Evolutionary conservation across 2,329 filamentous ascomycete genomes (phyloP).

Genomic region (Colletotrichum sp.): DNA sequence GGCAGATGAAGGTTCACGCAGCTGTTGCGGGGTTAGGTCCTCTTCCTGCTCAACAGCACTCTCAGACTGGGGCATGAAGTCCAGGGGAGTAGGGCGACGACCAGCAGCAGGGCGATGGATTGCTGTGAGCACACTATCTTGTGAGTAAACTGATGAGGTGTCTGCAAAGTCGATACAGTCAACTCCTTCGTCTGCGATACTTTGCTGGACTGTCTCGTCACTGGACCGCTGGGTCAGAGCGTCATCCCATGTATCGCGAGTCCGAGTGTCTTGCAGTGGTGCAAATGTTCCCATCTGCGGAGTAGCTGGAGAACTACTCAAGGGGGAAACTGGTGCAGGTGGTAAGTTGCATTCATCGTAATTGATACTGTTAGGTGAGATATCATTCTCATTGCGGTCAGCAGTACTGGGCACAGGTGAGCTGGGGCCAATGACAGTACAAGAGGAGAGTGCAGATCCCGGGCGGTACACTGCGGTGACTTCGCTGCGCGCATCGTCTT

Average conservation of each 20-base stretch:
- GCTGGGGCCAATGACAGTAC: neutral
- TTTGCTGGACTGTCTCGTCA: neutral
- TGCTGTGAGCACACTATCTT: slow-evolving; percentile 23
- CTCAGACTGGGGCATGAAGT: neutral
- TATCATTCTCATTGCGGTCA: neutral
- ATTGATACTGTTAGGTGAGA: neutral
- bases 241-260: slow-evolving; percentile 7
- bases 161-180: slow-evolving; percentile 17
- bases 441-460: neutral
- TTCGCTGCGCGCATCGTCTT: neutral
- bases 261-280: neutral
- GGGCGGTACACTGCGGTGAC: neutral
- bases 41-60: neutral
- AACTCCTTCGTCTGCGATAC: neutral
- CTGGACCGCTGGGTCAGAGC: neutral
- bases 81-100: neutral
- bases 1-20: neutral
- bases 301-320: neutral
- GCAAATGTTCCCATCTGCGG: neutral
- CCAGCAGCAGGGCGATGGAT: slow-evolving; percentile 1
- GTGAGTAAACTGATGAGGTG: slow-evolving; percentile 26
- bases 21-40: neutral
- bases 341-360: neutral
- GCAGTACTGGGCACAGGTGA: neutral
- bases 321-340: neutral